Evolutionary conservation across 129 eudicot species (phyloP).

Genomic region (Flaveria trinervia): DNA sequence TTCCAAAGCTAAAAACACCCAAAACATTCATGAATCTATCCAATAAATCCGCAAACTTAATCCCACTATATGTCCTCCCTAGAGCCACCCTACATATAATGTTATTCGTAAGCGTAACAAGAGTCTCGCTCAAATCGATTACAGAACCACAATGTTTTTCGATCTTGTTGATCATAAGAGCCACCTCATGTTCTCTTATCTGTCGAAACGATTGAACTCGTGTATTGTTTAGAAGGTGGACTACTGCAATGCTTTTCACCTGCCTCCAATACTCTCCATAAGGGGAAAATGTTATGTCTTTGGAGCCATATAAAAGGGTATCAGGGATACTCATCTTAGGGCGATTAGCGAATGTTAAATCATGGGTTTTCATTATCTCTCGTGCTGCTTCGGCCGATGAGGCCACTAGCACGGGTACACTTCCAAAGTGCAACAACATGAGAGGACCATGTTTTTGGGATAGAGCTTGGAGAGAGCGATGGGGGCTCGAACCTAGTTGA

Average conservation of each 20-base stretch:
- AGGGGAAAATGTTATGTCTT: constrained; percentile 37
- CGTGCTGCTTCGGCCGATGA: constrained; percentile 46
- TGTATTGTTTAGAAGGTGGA: constrained; percentile 38
- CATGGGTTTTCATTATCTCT: constrained; percentile 58
- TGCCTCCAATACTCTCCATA: constrained; percentile 65
- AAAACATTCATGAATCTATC: constrained; percentile 30
- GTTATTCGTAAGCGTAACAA: constrained; percentile 29
- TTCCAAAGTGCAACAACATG: constrained; percentile 52
- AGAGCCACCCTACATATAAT: constrained; percentile 41
- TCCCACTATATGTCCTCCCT: constrained; percentile 40
- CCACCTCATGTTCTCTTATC: constrained; percentile 40
- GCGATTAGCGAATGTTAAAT: constrained; percentile 33
- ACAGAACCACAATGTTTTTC: background rate
- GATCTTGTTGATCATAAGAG: constrained; percentile 28
- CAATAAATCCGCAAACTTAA: constrained; percentile 31
- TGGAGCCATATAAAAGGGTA: constrained; percentile 32
- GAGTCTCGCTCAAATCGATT: constrained; percentile 37
- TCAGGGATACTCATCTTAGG: constrained; percentile 32
- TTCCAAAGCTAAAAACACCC: constrained; percentile 34
- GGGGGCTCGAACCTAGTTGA: constrained; percentile 44
- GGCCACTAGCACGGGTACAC: constrained; percentile 39
- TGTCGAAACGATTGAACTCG: constrained; percentile 34
- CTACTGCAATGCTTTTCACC: constrained; percentile 39
- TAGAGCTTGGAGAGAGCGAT: constrained; percentile 38
- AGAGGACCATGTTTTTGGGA: constrained; percentile 46